Evolutionary conservation across 2,329 filamentous ascomycete species (phyloP), one percentile per base, ranked within the genome.

Genomic region (Botrytis tulipae): DNA sequence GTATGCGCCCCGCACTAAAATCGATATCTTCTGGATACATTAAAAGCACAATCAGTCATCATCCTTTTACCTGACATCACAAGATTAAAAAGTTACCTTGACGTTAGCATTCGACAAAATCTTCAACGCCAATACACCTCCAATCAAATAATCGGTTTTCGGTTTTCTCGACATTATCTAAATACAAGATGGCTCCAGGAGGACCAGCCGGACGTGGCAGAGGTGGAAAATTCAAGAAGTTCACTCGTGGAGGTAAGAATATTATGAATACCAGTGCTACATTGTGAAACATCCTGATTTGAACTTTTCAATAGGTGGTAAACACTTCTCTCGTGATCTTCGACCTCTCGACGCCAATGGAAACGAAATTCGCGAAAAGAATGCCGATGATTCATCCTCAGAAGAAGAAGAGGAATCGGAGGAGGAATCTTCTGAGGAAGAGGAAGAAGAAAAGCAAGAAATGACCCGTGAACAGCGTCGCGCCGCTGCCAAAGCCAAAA

Each of bases 221-320:
- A 82, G 94, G 92, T 80, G 94, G 95, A 84, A 98, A 98, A 85
- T 97, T 95, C 83, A 93, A 90, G 86, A 98, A 98, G 86, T 94
- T 92, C 78, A 94, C 93, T 79, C 89, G 95, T 84, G 95, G 95
- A 87, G 95, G 95, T 95, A 84, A 79, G 88, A 80, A 54, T 32
- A 32, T 20, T 7, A 32, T 35, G 22, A n/a, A 42, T 14, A 2
- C 29, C 6, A 16, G 37, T 57, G 10, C 5, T 44, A 14, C 8
- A 3, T 8, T 25, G 10, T 10, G n/a, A 3, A n/a, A 12, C 9
- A 59, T 42, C 2, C 29, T 32, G 68, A 72, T 75, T 40, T 73
- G 76, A 60, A 80, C 78, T 78, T 63, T 60, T 71, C 42, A 61
- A 37, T 42, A 97, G 95, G 95, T 76, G 96, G 96, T 81, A 97